Evolutionary conservation across 2,329 filamentous ascomycete species (phyloP), one percentile per base, ranked within the genome.

Genomic region (Claviceps africana): DNA sequence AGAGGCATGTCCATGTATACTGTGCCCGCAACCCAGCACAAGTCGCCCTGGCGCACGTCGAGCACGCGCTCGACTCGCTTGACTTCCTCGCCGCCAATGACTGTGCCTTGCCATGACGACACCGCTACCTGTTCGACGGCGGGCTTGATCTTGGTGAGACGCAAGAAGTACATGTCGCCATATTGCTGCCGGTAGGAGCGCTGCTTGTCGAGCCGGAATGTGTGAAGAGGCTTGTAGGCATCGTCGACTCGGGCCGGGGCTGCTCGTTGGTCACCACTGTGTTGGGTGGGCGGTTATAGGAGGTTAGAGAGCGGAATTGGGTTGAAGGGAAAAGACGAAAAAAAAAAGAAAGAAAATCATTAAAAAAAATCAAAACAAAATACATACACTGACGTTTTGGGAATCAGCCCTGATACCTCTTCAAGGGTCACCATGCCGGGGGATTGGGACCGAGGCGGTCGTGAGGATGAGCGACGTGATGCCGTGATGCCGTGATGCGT

Each of bases 1-100:
- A 96, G 69, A 2, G 86, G 81, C 88, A 98, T 90, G 57, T 97
- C 88, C 85, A 97, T 95, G 67, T 95, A 98, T 33, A 97, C 82
- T 0, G 93, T 98, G 17, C 94, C 93, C 0, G 84, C 78, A 17
- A 98, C 86, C 89, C 91, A 98, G 71, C 91, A 97, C 37, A 97
- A 73, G 70, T 96, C 83, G 56, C 93, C 93, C 71, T 97, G 93
- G 55, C 91, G 82, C 50, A 98, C 93, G 69, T 98, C 91, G 31
- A 98, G 77, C 54, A 98, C 93, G 59, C 93, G 78, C 33, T 96
- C 87, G 17, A 94, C 89, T 58, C 77, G 81, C 59, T 77, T 78
- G 11, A 88, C 88, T 53, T 73, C 73, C 65, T 95, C 88, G 39
- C 82, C 86, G 7, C 79, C 87, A 58, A 97, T 82, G 63, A 85